Evolutionary conservation across 2,329 filamentous ascomycete genomes (phyloP), one percentile per base, ranked within the genome.

Genomic region (Fusarium irregulare): DNA sequence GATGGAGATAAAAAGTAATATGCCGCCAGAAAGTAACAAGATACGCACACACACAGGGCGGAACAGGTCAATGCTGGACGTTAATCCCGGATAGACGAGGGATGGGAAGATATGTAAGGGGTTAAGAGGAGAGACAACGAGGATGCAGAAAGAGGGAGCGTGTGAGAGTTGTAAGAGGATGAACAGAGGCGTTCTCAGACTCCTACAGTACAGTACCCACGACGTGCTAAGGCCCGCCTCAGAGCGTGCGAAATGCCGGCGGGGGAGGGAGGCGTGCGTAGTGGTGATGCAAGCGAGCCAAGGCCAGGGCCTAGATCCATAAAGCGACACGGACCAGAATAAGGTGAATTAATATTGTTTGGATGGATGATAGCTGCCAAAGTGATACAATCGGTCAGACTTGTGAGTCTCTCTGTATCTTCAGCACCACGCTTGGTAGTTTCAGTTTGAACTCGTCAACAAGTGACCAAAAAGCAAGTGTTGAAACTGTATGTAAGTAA

Each of bases 211-310:
- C 58, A 66, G 47, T 64, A 64, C 34, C 59, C 42, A 64, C 62
- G 50, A 42, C 62, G 47, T 59, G 60, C 49, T 64, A 68, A 71
- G 63, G 67, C 40, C 69, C 57, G 68, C 60, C 56, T 74, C 59
- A 71, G 62, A 71, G 61, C 67, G 63, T 66, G 66, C 69, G 66
- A 75, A 75, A 75, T 75, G 72, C 72, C 73, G 73, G 73, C 71
- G 73, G 73, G 70, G 73, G 70, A 64, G 66, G 57, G 60, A 59
- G 71, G 69, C 71, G 73, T 73, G 73, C 69, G 71, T 74, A 62
- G 73, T 75, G 73, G 73, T 75, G 73, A 75, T 74, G 73, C 73
- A 75, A 75, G 73, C 73, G 72, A 73, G 73, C 73, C 62, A 73
- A 66, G 71, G 60, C 68, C 68, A 75, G 72, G 73, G 73, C 73